A percentile compares a stretch with the other conserved stretches of the same genome.
Evolutionary conservation across 768 basidiomycete species (phyloP).

Genomic region (Imleria badia): DNA sequence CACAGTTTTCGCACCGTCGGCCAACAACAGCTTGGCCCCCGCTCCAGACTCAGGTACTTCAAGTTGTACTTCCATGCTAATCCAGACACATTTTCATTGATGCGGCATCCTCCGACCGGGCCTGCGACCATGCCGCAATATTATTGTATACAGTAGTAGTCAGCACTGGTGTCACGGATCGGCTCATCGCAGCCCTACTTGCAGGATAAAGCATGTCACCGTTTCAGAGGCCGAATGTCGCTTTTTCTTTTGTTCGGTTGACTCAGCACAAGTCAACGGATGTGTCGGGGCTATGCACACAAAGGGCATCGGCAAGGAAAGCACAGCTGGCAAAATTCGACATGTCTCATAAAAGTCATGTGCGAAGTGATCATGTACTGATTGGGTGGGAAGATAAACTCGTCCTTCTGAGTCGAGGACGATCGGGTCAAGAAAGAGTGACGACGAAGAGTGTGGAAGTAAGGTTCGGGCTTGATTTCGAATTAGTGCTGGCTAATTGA

Average conservation of each 20-base stretch:
- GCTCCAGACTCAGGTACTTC: too few relatives aligned
- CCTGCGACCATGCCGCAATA: background rate
- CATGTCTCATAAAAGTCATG: constrained; percentile 17
- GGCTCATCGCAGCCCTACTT: background rate
- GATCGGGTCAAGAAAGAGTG: constrained; percentile 1
- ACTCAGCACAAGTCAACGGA: background rate
- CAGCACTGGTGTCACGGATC: background rate
- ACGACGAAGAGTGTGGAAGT: background rate
- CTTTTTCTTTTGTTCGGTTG: background rate
- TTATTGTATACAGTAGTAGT: too few relatives aligned
- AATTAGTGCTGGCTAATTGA: background rate
- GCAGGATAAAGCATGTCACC: background rate
- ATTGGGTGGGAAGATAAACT: constrained; percentile 3
- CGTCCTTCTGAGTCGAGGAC: background rate
- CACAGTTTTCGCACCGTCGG: background rate
- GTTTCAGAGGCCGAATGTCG: constrained; percentile 3
- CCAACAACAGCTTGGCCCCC: background rate
- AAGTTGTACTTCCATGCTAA: too few relatives aligned
- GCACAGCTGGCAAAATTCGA: background rate
- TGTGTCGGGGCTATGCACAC: constrained; percentile 12
- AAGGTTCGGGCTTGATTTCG: background rate
- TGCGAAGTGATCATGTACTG: background rate
- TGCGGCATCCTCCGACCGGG: background rate
- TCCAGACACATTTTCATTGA: background rate
- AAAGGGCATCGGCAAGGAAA: constrained; percentile 8